Conservation (phyloP, 2,329 filamentous ascomycete species). For the Capronia epimyces region DNA sequence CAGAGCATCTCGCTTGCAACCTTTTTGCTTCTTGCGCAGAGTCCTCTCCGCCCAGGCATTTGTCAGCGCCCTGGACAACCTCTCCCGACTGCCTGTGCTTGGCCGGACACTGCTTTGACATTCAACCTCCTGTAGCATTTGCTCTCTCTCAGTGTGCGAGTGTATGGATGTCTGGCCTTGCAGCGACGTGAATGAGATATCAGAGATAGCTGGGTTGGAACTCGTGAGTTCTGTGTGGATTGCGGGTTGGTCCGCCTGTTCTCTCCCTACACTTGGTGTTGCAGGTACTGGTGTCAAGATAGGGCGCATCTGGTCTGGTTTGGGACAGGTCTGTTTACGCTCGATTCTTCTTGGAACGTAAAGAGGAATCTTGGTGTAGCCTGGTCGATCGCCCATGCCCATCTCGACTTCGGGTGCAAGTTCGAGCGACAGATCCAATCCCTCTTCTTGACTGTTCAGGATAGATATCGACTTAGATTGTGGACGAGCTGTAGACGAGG, state of each 20-base stretch:
- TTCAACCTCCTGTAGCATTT: slow-evolving; percentile 5
- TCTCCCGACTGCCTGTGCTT: slow-evolving; percentile 4
- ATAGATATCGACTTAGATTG: slow-evolving; percentile 3
- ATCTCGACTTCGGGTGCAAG: slow-evolving; percentile 7
- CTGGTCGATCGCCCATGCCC: slow-evolving; percentile 13
- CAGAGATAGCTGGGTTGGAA: slow-evolving; percentile 11
- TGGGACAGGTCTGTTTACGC: not conserved
- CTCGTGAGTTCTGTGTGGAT: not conserved
- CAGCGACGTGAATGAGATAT: slow-evolving; percentile 15
- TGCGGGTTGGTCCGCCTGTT: not conserved
- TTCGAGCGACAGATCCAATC: not conserved
- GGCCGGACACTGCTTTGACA: not conserved
- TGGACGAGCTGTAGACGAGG: slow-evolving; percentile 11
- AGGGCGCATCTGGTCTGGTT: not conserved
- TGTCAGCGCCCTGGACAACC: slow-evolving; percentile 1
- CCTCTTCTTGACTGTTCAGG: not conserved
- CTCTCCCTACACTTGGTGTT: not conserved
- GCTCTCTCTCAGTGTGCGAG: slow-evolving; percentile 16
- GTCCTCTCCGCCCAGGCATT: slow-evolving; percentile 5
- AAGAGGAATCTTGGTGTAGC: slow-evolving; percentile 17
- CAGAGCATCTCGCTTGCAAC: not conserved
- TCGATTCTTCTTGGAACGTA: slow-evolving; percentile 16
- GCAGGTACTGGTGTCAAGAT: not conserved
- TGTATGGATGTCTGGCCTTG: slow-evolving; percentile 12
- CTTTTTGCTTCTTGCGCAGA: slow-evolving; percentile 2